Evolutionary conservation across 75 land plant genomes (phyloP).

Genomic region (Pinus albicaulis): DNA sequence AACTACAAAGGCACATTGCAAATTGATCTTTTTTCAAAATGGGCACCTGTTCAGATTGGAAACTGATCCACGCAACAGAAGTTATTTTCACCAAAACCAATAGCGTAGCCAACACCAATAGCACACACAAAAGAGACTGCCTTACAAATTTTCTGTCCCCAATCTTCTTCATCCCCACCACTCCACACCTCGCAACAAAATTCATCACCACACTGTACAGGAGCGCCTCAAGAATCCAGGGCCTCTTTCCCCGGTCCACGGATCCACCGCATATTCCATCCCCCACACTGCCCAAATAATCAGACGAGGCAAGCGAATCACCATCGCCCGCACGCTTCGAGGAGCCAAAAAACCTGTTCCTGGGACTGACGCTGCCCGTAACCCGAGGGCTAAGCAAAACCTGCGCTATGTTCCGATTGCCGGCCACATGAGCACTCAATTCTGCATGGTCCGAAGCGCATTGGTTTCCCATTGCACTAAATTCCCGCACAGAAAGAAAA

Average conservation of each 20-base stretch:
- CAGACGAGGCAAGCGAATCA: background rate
- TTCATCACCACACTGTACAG: background rate
- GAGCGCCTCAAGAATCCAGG: background rate
- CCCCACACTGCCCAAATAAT: background rate
- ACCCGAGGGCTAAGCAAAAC: slow-evolving; percentile 20
- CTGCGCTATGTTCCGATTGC: slow-evolving; percentile 14
- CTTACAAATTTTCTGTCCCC: background rate
- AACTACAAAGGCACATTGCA: background rate
- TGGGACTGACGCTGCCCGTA: slow-evolving; percentile 12
- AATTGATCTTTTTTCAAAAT: background rate
- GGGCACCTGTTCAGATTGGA: background rate
- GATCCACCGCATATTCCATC: background rate
- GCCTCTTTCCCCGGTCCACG: background rate
- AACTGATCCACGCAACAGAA: background rate
- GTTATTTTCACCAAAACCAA: background rate
- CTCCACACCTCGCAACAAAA: background rate
- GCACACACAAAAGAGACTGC: background rate
- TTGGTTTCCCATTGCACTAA: background rate
- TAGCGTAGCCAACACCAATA: background rate
- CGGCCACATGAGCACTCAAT: slow-evolving; percentile 1
- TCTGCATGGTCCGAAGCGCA: slow-evolving; percentile 1
- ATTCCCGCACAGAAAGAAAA: too few species aligned
- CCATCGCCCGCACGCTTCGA: background rate
- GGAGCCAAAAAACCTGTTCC: slow-evolving; percentile 7
- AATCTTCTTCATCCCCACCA: background rate